Evolutionary conservation across 176 grass and related monocot genomes (phyloP), one percentile per base, ranked within the genome.

Genomic region (Thalia dealbata): DNA sequence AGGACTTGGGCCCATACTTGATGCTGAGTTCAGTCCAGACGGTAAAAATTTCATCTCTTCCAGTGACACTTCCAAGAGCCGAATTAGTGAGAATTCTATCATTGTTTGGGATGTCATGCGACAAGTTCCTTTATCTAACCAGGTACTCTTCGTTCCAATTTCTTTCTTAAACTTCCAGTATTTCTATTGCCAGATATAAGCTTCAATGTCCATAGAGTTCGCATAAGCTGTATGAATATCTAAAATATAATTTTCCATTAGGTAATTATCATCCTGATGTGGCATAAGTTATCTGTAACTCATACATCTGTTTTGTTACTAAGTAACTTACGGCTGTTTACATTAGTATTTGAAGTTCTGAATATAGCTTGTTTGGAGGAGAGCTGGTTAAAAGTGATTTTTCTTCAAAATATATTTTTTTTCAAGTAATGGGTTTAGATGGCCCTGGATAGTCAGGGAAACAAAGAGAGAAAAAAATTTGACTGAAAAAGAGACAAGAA

Each of bases 71-170:
- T 81, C 92, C 14, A 89, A 61, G 79, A 96, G 86, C 50, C 91
- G 84, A 72, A 87, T 96, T 73, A 87, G 81, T 83, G 92, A 96
- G 73, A 91, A 96, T 30, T 85, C 84, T 83, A 87, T 96, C 75
- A 84, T 96, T 43, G 43, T 96, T 21, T 96, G 89, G 92, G 92
- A 96, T 85, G 69, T 80, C 21, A 7, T 46, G 41, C 88, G 92
- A 46, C 84, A 96, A 84, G 67, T 96, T 79, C 88, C 92, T 85
- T 75, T 96, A 70, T 96, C 92, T 45, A 91, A 91, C 78, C 92
- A 96, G 86, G 92, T 89, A 87, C 70, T 6, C 15, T 13, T 77
- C 23, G 22, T 18, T 12, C 42, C 9, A 6, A 14, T 32, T 6
- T 32, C 27, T 66, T 66, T 32, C 12, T 28, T 28, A 28, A 38